Base-by-base conservation (phyloP, 345 rosid species). In the Salix suchowensis region DNA sequence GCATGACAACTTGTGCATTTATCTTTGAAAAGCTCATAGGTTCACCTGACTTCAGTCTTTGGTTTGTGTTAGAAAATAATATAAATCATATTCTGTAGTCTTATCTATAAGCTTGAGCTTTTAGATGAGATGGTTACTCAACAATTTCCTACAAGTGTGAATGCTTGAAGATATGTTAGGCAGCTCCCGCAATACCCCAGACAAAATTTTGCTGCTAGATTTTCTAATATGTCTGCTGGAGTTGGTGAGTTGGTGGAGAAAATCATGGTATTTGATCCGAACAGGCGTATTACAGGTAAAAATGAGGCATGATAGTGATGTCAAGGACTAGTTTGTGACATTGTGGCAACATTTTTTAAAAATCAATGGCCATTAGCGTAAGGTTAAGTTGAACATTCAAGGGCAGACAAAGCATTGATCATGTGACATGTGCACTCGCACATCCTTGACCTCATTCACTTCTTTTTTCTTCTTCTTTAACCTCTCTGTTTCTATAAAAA, bases 221-320 rank as follows among this genome's bases (percentile, higher is more conserved):
- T 96, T 82, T 91, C 88, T 40, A 85, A 84, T 68, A 76, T 83
- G 88, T 87, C 97, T 50, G 78, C 97, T 23, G 91, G 88, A 52
- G 97, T 92, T 76, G 89, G 83, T 58, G 97, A 92, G 79, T 84
- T 96, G 84, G 84, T 96, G 48, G 98, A 96, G 88, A 91, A 78
- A 88, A 96, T 96, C 97, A 97, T 96, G 1, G 85, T 92, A 74
- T 96, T 96, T 83, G 94, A 96, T 88, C 99, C 99, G 7, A 88
- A 87, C 83, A 85, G 78, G 80, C 97, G 99, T 65, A 91, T 94
- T 73, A 91, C 97, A 85, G 99, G 99, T 96, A 89, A 24, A 16
- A n/a, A 3, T 21, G 42, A 28, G 39, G 75, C 24, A 42, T 68
- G 65, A 48, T 42, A 15, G 67, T 70, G 65, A 32, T 70, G 61